Conservation (phyloP, 176 grass and related monocot genomes). For the Themeda triandra region DNA sequence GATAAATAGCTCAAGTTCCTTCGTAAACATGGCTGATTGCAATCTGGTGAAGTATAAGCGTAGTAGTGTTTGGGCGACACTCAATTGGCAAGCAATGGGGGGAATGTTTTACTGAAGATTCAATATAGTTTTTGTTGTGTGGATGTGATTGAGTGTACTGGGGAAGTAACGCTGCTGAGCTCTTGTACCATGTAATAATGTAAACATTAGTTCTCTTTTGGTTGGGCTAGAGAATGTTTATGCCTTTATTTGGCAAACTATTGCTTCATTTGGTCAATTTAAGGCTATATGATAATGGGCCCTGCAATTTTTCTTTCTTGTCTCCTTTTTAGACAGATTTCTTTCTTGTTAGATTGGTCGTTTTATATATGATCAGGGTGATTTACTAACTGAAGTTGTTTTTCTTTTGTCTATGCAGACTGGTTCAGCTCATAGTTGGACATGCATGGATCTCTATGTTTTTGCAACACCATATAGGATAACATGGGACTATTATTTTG, state of each 20-base stretch:
- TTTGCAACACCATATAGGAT: conserved; percentile 88
- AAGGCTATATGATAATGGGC: not conserved
- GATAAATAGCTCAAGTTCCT: not conserved
- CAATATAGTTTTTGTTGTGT: not conserved
- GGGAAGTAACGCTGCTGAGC: not conserved
- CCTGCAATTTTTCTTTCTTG: not conserved
- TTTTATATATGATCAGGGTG: not conserved
- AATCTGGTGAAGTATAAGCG: too few relatives aligned
- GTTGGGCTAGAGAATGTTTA: not conserved
- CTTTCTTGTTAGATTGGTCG: not conserved
- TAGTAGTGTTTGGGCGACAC: too few relatives aligned
- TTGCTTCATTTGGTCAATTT: not conserved
- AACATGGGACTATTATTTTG: conserved; percentile 82
- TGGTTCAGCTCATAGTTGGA: conserved; percentile 69
- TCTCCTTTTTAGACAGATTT: not conserved
- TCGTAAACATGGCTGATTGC: not conserved
- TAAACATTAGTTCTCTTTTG: not conserved
- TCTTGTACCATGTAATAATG: not conserved
- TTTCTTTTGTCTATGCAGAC: conserved; percentile 36
- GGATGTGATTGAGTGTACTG: not conserved
- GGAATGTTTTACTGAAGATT: not conserved
- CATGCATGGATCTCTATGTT: conserved; percentile 91
- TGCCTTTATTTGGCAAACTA: not conserved
- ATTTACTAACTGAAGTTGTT: not conserved
- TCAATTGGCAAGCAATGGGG: not conserved